Conservation (phyloP, 345 rosid genomes). For the Cochlearia excelsa region DNA sequence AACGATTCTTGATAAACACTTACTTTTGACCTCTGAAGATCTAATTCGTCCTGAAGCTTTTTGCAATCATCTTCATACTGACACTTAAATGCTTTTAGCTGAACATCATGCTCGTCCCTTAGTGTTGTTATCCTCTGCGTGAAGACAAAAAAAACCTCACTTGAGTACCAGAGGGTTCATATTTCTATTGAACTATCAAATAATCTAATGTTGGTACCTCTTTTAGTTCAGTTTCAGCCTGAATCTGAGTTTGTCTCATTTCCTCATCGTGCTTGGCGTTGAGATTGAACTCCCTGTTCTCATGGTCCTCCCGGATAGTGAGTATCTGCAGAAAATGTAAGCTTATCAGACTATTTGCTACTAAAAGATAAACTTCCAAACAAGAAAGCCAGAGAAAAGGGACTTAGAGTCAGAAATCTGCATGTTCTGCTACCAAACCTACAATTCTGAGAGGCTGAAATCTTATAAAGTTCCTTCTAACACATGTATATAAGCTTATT, state of each 20-base stretch:
- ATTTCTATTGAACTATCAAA: conserved; percentile 8
- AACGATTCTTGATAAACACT: conserved; percentile 17
- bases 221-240: conserved; percentile 66
- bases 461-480: conserved; percentile 1
- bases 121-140: conserved; percentile 52
- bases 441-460: background rate
- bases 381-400: conserved; percentile 1
- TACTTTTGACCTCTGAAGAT: conserved; percentile 74
- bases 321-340: conserved; percentile 41
- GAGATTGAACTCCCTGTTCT: conserved; percentile 55
- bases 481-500: conserved; percentile 28
- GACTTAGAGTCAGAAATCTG: background rate
- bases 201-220: conserved; percentile 42
- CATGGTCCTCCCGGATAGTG: conserved; percentile 52
- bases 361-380: conserved; percentile 1
- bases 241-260: conserved; percentile 56
- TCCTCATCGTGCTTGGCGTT: conserved; percentile 61
- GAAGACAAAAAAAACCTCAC: conserved; percentile 10
- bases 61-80: conserved; percentile 72
- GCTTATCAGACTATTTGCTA: conserved; percentile 37
- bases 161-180: conserved; percentile 9
- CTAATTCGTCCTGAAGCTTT: conserved; percentile 64
- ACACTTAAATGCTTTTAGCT: conserved; percentile 60
- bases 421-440: conserved; percentile 8
- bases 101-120: conserved; percentile 71